These are phyloP conservation scores for Bothriochloa decipiens DNA, from an alignment of 176 grass and related monocot genomes.

Conservation along the genomic window DNA sequence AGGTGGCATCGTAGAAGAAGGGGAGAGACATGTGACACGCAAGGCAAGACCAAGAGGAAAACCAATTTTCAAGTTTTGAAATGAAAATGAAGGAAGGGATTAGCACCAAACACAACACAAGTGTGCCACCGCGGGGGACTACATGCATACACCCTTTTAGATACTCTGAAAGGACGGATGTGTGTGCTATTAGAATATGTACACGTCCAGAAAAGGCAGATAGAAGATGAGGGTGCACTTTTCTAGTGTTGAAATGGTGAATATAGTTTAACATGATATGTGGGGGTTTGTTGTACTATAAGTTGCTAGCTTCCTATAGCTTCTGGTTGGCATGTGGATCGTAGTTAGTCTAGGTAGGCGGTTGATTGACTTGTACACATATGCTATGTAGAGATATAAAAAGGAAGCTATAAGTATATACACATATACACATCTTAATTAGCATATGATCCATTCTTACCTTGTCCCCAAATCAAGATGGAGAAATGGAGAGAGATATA, in stretches of 20 bases:
- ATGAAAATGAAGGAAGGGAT: background rate
- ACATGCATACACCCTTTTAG: background rate
- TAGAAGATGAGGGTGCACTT: background rate
- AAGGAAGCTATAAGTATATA: no score
- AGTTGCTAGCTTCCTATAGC: no score
- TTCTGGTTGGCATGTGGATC: no score
- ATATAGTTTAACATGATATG: background rate
- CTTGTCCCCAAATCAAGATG: no score
- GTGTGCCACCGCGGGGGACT: background rate
- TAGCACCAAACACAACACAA: background rate
- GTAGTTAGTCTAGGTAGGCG: no score
- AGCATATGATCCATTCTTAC: no score
- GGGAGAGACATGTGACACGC: background rate
- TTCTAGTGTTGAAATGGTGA: background rate
- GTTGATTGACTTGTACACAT: no score
- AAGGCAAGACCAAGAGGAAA: background rate
- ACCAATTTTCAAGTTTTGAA: conserved; percentile 19
- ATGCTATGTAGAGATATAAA: no score
- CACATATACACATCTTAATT: no score
- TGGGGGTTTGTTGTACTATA: background rate
- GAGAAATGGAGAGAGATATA: no score
- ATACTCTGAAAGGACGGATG: conserved; percentile 3
- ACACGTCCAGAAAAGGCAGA: background rate
- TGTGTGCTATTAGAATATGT: background rate
- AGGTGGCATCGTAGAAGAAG: background rate